Base-by-base conservation (phyloP, 73 alveolate genomes). In the Paramecium primaurelia region DNA sequence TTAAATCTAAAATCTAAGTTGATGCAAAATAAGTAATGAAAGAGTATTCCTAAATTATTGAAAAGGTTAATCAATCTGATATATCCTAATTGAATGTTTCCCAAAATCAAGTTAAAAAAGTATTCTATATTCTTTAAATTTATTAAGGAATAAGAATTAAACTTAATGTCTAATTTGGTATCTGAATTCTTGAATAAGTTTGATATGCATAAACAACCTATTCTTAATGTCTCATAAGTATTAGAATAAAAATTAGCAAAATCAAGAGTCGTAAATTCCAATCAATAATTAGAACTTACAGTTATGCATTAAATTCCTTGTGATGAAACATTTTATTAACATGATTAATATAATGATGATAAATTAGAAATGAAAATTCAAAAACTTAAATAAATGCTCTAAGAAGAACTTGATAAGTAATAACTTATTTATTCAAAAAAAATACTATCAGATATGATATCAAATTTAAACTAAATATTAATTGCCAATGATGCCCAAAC, bases 401-500 rank as follows among this genome's bases (percentile, higher is more conserved):
- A 25, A 16, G 47, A 45, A 9, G 91, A 80, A 45, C 45, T 80
- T 10, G 91, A 80, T 26, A 40, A 42, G 18, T 14, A 80, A 26
- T 80, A 80, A 44, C 22, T 80, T 11, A 28, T 32, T 44, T 80
- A 80, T 47, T 26, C 91, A 1, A 80, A 80, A 49, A 40, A 36
- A 80, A 80, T 80, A 32, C 10, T 80, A 80, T 44, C 77, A 25
- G 91, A 80, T 45, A 80, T 80, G 91, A 80, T 80, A 20, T 25
- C 47, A 42, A 80, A 80, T 80, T 49, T 80, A n/a, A 42, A 80
- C n/a, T 10, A 40, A 80, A 80, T 80, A 2, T 22, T 80, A 49
- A 49, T 32, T 11, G 71, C 91, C 11, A 80, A 80, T 80, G 91
- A 80, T 80, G 32, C 58, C 32, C 77, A 42, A 25, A 80, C 91